Percentiles rank a stretch among this genome's conserved stretches.
Evolutionary conservation across 1,284 basidiomycete species (phyloP).

Genomic region (Phellinidium pouzarii): DNA sequence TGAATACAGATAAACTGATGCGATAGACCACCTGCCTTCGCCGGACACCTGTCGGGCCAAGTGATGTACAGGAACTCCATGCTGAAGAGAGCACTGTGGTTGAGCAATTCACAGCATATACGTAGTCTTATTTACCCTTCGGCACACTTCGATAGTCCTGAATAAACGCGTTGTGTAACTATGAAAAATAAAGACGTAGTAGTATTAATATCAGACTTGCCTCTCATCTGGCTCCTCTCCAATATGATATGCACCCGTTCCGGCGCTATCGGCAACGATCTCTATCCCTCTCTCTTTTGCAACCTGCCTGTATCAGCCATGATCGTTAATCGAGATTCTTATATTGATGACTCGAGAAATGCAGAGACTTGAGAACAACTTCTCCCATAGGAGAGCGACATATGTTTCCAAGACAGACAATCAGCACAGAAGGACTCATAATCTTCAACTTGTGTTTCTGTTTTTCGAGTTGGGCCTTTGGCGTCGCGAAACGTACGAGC

Average conservation of each 20-base stretch:
- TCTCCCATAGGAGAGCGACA: slow-evolving; percentile 79
- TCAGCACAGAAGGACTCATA: slow-evolving; percentile 40
- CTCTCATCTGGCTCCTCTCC: slow-evolving; percentile 69
- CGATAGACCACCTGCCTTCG: slow-evolving; percentile 20
- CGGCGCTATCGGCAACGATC: slow-evolving; percentile 63
- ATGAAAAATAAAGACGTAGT: background rate
- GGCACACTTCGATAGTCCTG: slow-evolving; percentile 56
- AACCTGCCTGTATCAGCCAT: slow-evolving; percentile 30
- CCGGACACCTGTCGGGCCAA: slow-evolving; percentile 49
- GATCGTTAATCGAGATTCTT: background rate
- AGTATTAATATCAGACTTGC: slow-evolving; percentile 30
- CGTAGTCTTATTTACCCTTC: slow-evolving; percentile 40
- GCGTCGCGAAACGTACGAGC: no score
- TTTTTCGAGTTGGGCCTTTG: background rate
- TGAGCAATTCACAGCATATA: background rate
- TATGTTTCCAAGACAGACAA: slow-evolving; percentile 75
- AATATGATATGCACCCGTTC: slow-evolving; percentile 65
- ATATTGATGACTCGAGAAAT: background rate
- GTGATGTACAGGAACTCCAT: slow-evolving; percentile 54
- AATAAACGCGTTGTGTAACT: background rate
- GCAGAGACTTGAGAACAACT: slow-evolving; percentile 47
- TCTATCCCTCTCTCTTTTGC: slow-evolving; percentile 58
- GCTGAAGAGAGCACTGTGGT: slow-evolving; percentile 31
- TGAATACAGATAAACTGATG: background rate
- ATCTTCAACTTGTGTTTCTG: background rate